phyloP scores from a whole-genome alignment of 2,329 filamentous ascomycete genomes.

The Triangularia setosa region DNA sequence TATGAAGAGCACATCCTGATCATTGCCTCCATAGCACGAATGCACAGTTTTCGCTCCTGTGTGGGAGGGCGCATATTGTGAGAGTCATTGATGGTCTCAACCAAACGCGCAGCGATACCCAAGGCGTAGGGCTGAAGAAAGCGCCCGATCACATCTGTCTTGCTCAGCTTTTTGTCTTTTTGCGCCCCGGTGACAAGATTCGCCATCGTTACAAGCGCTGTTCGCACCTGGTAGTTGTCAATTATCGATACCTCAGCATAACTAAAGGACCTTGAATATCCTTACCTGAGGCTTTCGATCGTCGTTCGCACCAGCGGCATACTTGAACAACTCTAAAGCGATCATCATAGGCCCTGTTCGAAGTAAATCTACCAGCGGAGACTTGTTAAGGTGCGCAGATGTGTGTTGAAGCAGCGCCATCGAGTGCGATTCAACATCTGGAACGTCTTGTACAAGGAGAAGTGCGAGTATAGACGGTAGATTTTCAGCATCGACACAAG shows the following conservation, averaged over 20 bases:
- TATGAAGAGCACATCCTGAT: slow-evolving; percentile 70
- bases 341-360: slow-evolving; percentile 71
- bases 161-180: slow-evolving; percentile 39
- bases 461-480: slow-evolving; percentile 56
- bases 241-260: slow-evolving; percentile 5
- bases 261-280: slow-evolving; percentile 1
- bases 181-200: slow-evolving; percentile 23
- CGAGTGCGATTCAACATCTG: slow-evolving; percentile 59
- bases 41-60: slow-evolving; percentile 69
- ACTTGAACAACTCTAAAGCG: slow-evolving; percentile 77
- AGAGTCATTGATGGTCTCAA: slow-evolving; percentile 71
- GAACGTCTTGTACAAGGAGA: slow-evolving; percentile 54
- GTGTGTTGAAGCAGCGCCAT: slow-evolving; percentile 66
- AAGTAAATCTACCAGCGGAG: slow-evolving; percentile 64
- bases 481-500: slow-evolving; percentile 54
- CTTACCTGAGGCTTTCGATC: slow-evolving; percentile 55
- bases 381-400: slow-evolving; percentile 64
- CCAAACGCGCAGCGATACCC: slow-evolving; percentile 79
- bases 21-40: slow-evolving; percentile 85
- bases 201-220: slow-evolving; percentile 46
- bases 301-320: slow-evolving; percentile 64
- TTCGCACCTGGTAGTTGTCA: slow-evolving; percentile 40
- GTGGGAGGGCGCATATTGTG: slow-evolving; percentile 49
- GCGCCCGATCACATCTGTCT: slow-evolving; percentile 57
- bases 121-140: slow-evolving; percentile 84